phyloP scores from a whole-genome alignment of 805 yeast genomes.

The Limtongia smithiae region DNA sequence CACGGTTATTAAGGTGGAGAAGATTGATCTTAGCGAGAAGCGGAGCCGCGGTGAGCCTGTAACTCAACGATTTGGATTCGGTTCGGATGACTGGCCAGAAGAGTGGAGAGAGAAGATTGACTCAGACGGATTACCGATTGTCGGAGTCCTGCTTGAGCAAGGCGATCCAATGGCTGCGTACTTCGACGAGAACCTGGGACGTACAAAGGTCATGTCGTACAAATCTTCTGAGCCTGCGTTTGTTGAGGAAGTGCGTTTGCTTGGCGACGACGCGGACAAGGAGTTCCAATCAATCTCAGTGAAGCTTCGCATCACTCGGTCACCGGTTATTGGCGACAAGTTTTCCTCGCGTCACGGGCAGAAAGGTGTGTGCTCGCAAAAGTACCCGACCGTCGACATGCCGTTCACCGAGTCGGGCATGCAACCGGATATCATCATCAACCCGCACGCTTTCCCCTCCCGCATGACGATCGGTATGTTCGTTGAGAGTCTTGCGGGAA shows the following conservation, averaged over 20 bases:
- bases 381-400: constrained; percentile 96
- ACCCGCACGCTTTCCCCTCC: constrained; percentile 99
- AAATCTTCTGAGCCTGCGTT: constrained; percentile 93
- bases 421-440: constrained; percentile 95
- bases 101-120: constrained; percentile 86
- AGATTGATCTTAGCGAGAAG: constrained; percentile 71
- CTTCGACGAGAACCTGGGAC: constrained; percentile 85
- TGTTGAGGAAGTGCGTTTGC: constrained; percentile 88
- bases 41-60: constrained; percentile 92
- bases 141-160: constrained; percentile 84
- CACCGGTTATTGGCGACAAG: constrained; percentile 95
- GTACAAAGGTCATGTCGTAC: constrained; percentile 86
- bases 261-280: constrained; percentile 77
- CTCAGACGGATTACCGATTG: constrained; percentile 84
- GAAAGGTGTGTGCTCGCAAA: constrained; percentile 96
- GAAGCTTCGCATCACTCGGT: constrained; percentile 85
- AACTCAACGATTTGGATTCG: constrained; percentile 91
- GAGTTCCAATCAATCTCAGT: constrained; percentile 84
- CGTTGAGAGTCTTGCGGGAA: constrained; percentile 97
- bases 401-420: constrained; percentile 96
- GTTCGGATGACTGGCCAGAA: constrained; percentile 88
- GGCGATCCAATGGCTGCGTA: constrained; percentile 96
- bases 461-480: constrained; percentile 99
- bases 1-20: constrained; percentile 91
- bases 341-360: constrained; percentile 98